Percentiles rank a stretch among this genome's conserved stretches.
Evolutionary conservation across 139 green algal genomes (phyloP).

Genomic region (Coelastrella sp.): DNA sequence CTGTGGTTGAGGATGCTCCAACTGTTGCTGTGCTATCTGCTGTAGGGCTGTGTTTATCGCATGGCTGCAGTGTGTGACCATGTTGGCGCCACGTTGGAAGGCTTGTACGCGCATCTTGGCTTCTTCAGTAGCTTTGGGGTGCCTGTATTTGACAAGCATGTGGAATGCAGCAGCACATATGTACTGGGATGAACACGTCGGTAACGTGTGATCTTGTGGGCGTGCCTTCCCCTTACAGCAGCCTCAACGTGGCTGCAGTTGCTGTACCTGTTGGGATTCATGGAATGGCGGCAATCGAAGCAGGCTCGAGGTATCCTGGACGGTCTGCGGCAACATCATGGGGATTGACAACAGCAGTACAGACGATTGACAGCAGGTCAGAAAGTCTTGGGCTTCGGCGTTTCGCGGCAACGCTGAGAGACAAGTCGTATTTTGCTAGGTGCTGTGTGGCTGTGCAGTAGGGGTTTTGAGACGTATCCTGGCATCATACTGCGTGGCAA

Average conservation of each 20-base stretch:
- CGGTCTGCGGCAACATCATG: too few species aligned
- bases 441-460: not conserved
- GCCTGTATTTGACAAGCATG: too few species aligned
- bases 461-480: not conserved
- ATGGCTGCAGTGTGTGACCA: slow-evolving; percentile 2
- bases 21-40: not conserved
- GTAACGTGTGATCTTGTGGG: not conserved
- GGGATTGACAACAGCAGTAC: too few species aligned
- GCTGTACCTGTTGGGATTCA: not conserved
- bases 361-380: too few species aligned
- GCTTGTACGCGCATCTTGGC: not conserved
- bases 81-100: not conserved
- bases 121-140: not conserved
- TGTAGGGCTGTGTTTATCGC: not conserved
- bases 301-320: not conserved
- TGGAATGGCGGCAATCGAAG: not conserved
- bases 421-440: not conserved
- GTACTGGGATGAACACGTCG: not conserved
- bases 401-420: too few species aligned
- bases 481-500: not conserved
- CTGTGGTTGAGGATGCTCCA: not conserved
- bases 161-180: too few species aligned
- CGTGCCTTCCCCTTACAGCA: not conserved
- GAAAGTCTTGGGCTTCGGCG: too few species aligned
- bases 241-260: not conserved